A percentile compares a stretch with the other conserved stretches of the same genome.
Conservation (phyloP, 140 eudicot genomes). For the Anethum foeniculum region DNA sequence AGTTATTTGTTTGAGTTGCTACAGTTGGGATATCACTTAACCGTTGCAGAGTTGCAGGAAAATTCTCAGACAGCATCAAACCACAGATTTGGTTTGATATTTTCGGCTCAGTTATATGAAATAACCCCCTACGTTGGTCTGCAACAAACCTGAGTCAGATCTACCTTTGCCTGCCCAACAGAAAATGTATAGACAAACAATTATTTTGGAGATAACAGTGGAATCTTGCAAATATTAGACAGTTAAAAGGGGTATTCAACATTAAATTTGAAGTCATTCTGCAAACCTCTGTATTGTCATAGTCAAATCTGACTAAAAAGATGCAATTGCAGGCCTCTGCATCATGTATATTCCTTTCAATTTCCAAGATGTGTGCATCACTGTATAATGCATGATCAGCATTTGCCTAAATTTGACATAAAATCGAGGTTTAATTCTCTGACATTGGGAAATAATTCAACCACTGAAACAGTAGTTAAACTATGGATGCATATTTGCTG, state of each 20-base stretch:
- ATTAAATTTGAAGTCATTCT: neutral
- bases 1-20: neutral
- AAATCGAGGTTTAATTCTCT: neutral
- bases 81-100: neutral
- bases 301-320: slow-evolving; percentile 56
- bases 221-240: neutral
- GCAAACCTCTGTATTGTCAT: slow-evolving; percentile 57
- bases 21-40: neutral
- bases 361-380: slow-evolving; percentile 52
- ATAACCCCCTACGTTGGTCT: slow-evolving; percentile 35
- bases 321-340: slow-evolving; percentile 44
- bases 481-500: neutral
- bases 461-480: neutral
- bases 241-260: neutral
- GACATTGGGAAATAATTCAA: neutral
- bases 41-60: neutral
- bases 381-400: slow-evolving; percentile 64
- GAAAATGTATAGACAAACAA: neutral
- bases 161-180: slow-evolving; percentile 37
- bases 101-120: neutral
- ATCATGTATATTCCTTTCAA: slow-evolving; percentile 50
- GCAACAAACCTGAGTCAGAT: slow-evolving; percentile 47
- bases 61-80: neutral
- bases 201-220: neutral
- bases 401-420: slow-evolving; percentile 42